Evolutionary conservation across 305 asterid species (phyloP), one percentile per base, ranked within the genome.

Genomic region (Fraxinus paxiana): DNA sequence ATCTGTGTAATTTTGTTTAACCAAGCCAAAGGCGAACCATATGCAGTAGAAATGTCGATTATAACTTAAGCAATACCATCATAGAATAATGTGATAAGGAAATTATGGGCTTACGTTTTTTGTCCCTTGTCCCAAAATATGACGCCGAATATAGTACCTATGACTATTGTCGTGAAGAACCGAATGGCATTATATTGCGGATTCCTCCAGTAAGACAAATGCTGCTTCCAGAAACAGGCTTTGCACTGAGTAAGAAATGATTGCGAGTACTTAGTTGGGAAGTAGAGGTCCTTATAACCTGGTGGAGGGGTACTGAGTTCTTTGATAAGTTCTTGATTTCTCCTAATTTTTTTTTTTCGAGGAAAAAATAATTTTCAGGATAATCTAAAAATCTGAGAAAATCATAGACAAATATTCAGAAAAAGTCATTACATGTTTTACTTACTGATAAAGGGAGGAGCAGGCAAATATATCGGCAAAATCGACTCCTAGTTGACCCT

Each of bases 221-320:
- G 77, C 72, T 87, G 92, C 83, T 90, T 90, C 94, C 91, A 89
- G 82, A 87, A 80, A 78, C 92, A 88, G 61, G 90, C 91, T 80
- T 81, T 84, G 82, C 88, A 89, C 82, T 90, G 91, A 71, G 72
- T 82, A 13, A 84, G 20, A 76, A 88, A 84, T 5, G 92, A 56
- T 24, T 85, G 92, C 13, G 91, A 76, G 73, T 85, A 82, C 59
- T 84, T 77, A 4, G 90, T 84, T 8, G 87, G 85, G 69, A 86
- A 90, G 33, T 79, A 35, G 33, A 88, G 84, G 81, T 86, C 90
- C 28, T 75, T 72, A 31, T 88, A 87, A 41, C 85, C 90, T 20
- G 86, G 88, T 10, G 83, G 51, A 17, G 90, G 91, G 31, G 38
- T 82, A 65, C 90, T 88, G 4, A 89, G 88, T 77, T 88, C 91